A percentile compares a stretch with the other conserved stretches of the same genome.
phyloP scores from a whole-genome alignment of 768 basidiomycete genomes.

The Kwoniella mangroviensis region DNA sequence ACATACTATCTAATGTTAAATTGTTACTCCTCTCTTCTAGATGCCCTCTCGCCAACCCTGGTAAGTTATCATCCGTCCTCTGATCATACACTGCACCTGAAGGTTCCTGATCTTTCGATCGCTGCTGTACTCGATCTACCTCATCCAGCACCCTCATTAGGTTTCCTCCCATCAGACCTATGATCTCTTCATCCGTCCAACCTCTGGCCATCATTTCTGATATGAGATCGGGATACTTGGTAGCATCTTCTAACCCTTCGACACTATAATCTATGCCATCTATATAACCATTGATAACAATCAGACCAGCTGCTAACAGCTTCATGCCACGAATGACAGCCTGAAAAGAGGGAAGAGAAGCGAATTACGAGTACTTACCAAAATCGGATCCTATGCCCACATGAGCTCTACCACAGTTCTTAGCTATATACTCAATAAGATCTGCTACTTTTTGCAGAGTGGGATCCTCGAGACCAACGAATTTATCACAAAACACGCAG shows the following conservation, averaged over 20 bases:
- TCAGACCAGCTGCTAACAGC: too few relatives aligned
- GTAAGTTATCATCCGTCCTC: constrained; percentile 24
- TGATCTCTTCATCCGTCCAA: constrained; percentile 38
- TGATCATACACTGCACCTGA: constrained; percentile 28
- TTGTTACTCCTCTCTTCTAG: constrained; percentile 8
- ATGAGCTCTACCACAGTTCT: constrained; percentile 22
- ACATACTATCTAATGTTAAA: not conserved
- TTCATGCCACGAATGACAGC: too few relatives aligned
- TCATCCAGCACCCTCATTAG: constrained; percentile 34
- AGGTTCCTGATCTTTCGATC: constrained; percentile 11
- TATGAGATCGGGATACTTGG: constrained; percentile 36
- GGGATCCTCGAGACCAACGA: constrained; percentile 24
- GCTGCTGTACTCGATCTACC: constrained; percentile 20
- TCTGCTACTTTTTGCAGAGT: constrained; percentile 33
- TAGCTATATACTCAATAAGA: constrained; percentile 36
- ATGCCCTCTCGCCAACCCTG: not conserved
- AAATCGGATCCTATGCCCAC: constrained; percentile 38
- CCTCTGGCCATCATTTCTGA: constrained; percentile 32
- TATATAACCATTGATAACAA: not conserved
- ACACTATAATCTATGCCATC: constrained; percentile 31
- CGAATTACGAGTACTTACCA: constrained; percentile 7
- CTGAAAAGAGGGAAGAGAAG: too few relatives aligned
- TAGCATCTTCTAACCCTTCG: constrained; percentile 33
- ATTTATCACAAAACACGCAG: constrained; percentile 25
- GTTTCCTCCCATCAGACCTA: constrained; percentile 36